Base-by-base conservation (phyloP, 2,329 filamentous ascomycete genomes). In the Herpomyces periplanetae region DNA sequence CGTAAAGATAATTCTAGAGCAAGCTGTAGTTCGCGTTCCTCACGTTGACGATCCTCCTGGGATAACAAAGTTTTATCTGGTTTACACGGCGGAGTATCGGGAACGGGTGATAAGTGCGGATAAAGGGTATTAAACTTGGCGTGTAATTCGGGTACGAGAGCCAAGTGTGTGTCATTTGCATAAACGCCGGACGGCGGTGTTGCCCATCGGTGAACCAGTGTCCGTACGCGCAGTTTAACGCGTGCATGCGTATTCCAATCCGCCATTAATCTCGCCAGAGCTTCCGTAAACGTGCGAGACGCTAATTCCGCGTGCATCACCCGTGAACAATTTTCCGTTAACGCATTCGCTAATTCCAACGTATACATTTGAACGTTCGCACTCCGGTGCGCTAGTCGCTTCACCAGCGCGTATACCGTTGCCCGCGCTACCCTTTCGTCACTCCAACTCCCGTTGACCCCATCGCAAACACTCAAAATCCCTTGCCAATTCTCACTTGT, bases 1-100 rank as follows among this genome's bases (percentile, higher is more conserved):
- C 85, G 69, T 30, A 96, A 52, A 16, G 71, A 88, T 32, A 96
- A 47, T 31, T 64, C 73, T 18, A 96, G 48, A 2, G 80, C 80
- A 57, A 88, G 87, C 37, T 91, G 80, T 21, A 96, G 44, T 40
- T 96, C 80, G 19, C 91, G 73, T 25, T 96, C 80, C 39, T 96
- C 80, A 41, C 85, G 87, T 39, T 69, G 64, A 26, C 80, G 55
- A 38, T 96, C 80, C 17, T 63, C 31, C 13, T 84, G 64, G 17
- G 75, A 88, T 25, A 96, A 69, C 28, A 69, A 59, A 24, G 62
- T 66, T 48, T 96, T 96, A 30, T 63, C 63, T 3, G 80, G 80
- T 27, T 85, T 85, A 21, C 71, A 87, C 1, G 80, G 80, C 8
- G 73, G 53, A 96, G 43, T 27, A 68, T 75, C 3, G 80, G 80